Percentiles rank a stretch among this genome's conserved stretches.
Evolutionary conservation across 441 rosid species (phyloP).

Genomic region (Pelargonium fulgidum): DNA sequence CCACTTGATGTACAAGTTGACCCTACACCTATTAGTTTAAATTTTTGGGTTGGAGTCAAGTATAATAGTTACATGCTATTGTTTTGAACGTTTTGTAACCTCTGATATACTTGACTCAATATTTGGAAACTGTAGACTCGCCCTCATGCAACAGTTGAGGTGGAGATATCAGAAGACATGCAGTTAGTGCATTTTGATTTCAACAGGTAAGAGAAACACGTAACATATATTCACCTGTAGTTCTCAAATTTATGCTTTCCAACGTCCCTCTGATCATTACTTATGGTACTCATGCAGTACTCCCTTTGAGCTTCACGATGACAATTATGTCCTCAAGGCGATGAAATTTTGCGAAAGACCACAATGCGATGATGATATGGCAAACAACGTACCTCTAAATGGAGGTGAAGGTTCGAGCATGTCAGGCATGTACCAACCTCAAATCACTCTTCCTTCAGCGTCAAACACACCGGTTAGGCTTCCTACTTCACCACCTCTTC

Average conservation of each 20-base stretch:
- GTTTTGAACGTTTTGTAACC: not conserved
- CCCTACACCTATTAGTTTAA: too few relatives aligned
- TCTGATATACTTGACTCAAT: constrained; percentile 2
- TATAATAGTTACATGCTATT: too few relatives aligned
- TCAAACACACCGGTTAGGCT: constrained; percentile 36
- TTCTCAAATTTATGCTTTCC: not conserved
- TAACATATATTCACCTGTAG: not conserved
- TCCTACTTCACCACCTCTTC: constrained; percentile 55
- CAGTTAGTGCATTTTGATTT: constrained; percentile 99
- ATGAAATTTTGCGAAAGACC: constrained; percentile 78
- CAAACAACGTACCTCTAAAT: constrained; percentile 29
- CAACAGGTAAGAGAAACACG: constrained; percentile 48
- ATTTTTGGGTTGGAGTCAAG: too few relatives aligned
- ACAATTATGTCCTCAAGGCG: constrained; percentile 88
- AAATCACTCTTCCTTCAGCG: constrained; percentile 33
- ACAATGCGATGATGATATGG: constrained; percentile 26
- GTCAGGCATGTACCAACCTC: constrained; percentile 37
- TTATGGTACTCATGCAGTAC: constrained; percentile 48
- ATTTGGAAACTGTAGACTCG: constrained; percentile 56
- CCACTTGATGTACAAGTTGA: too few relatives aligned
- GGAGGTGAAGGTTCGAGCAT: constrained; percentile 57
- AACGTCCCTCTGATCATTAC: not conserved
- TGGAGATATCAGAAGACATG: constrained; percentile 99
- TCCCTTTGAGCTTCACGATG: constrained; percentile 96
- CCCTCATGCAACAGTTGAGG: constrained; percentile 98